phyloP scores from a whole-genome alignment of 805 yeast species.

The Debaryomyces maramus region DNA sequence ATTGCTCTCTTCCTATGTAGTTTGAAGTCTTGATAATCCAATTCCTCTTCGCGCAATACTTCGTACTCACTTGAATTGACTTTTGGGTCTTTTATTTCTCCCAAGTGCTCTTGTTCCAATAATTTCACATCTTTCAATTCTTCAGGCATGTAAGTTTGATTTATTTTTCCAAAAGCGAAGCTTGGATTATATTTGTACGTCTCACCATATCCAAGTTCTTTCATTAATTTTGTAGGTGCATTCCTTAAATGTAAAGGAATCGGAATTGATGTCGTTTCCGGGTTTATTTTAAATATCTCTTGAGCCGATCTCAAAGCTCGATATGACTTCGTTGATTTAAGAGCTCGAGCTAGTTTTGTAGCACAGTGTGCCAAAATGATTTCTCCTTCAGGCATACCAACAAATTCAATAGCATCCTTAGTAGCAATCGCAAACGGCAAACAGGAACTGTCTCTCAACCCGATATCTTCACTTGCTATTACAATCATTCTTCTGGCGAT shows the following conservation, averaged over 20 bases:
- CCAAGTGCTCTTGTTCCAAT: constrained; percentile 58
- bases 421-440: constrained; percentile 86
- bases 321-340: constrained; percentile 84
- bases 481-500: constrained; percentile 89
- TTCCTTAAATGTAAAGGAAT: constrained; percentile 85
- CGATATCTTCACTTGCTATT: constrained; percentile 94
- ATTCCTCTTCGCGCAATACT: constrained; percentile 13
- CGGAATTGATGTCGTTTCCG: constrained; percentile 58
- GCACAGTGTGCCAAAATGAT: constrained; percentile 88
- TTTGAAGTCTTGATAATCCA: constrained; percentile 18
- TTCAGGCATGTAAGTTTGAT: constrained; percentile 75
- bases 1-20: neutral
- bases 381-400: constrained; percentile 96
- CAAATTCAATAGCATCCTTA: constrained; percentile 80
- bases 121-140: constrained; percentile 47
- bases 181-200: constrained; percentile 89
- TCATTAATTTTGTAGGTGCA: constrained; percentile 93
- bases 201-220: constrained; percentile 79
- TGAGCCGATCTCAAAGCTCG: constrained; percentile 75
- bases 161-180: constrained; percentile 66
- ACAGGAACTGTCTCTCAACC: constrained; percentile 77
- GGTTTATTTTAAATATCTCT: constrained; percentile 53
- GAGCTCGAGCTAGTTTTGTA: constrained; percentile 81
- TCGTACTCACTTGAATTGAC: constrained; percentile 14
- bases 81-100: constrained; percentile 28